Percentiles rank a stretch among this genome's conserved stretches.
phyloP scores from a whole-genome alignment of 2,329 filamentous ascomycete genomes.

The Stagonosporopsis vannaccii region DNA sequence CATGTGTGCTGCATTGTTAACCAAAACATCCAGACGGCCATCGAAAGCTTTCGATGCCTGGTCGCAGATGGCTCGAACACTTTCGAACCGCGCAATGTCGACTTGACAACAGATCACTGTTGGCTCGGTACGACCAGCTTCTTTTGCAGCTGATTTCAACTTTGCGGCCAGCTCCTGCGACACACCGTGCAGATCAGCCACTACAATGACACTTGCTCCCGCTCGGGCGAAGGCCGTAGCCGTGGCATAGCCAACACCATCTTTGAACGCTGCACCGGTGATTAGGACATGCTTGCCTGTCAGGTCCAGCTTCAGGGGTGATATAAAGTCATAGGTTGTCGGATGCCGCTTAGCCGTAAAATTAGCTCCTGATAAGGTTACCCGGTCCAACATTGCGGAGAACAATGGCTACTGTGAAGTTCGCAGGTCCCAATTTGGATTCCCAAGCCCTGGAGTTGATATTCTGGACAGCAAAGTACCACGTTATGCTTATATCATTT shows the following conservation, averaged over 20 bases:
- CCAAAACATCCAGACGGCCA: neutral
- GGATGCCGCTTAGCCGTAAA: neutral
- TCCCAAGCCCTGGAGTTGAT: neutral
- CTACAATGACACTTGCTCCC: neutral
- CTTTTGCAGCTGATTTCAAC: neutral
- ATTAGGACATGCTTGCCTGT: neutral
- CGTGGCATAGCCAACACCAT: neutral
- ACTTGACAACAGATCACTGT: neutral
- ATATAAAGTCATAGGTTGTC: neutral
- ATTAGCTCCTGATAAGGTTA: neutral
- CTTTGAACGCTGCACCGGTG: neutral
- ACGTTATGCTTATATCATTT: neutral
- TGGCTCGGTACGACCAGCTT: neutral
- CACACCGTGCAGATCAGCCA: neutral
- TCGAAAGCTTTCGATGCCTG: neutral
- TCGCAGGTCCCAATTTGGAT: neutral
- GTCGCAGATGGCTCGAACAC: neutral
- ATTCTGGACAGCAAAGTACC: neutral
- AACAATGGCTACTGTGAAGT: neutral
- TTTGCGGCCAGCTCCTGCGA: neutral
- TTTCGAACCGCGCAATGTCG: neutral
- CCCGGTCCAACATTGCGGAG: neutral
- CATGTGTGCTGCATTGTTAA: neutral
- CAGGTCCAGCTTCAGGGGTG: neutral
- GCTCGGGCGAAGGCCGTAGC: neutral